These are phyloP conservation scores for Lactarius evosmus DNA, from an alignment of 768 basidiomycete genomes.

Conservation along the genomic window DNA sequence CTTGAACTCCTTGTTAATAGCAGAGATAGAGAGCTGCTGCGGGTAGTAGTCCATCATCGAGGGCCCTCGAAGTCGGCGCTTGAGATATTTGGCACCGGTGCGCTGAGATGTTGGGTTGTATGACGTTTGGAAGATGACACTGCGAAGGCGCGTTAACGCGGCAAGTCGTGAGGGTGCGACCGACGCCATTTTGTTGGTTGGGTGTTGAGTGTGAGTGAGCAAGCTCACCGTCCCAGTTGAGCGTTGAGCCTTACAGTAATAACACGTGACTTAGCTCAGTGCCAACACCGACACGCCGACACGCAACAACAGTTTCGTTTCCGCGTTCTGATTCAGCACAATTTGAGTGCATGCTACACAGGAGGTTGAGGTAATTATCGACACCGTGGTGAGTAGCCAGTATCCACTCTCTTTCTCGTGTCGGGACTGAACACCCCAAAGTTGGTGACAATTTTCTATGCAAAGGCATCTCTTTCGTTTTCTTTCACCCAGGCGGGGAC, in stretches of 20 bases:
- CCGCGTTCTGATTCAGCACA: background rate
- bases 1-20: constrained; percentile 39
- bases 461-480: constrained; percentile 4
- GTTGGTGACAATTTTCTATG: constrained; percentile 9
- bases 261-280: background rate
- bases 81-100: constrained; percentile 91
- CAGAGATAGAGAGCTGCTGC: constrained; percentile 49
- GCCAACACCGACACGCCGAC: background rate
- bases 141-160: constrained; percentile 61
- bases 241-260: background rate
- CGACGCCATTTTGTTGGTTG: constrained; percentile 35
- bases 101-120: constrained; percentile 81
- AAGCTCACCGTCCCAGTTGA: background rate
- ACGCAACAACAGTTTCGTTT: background rate
- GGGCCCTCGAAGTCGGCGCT: constrained; percentile 76
- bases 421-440: background rate
- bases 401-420: background rate
- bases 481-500: background rate
- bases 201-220: background rate
- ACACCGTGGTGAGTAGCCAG: constrained; percentile 1
- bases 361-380: background rate
- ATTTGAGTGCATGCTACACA: background rate
- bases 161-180: constrained; percentile 52
- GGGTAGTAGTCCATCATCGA: constrained; percentile 87
- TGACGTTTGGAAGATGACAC: constrained; percentile 77